phyloP scores from a whole-genome alignment of 2,329 filamentous ascomycete species.

The Niveomyces coronatus region DNA sequence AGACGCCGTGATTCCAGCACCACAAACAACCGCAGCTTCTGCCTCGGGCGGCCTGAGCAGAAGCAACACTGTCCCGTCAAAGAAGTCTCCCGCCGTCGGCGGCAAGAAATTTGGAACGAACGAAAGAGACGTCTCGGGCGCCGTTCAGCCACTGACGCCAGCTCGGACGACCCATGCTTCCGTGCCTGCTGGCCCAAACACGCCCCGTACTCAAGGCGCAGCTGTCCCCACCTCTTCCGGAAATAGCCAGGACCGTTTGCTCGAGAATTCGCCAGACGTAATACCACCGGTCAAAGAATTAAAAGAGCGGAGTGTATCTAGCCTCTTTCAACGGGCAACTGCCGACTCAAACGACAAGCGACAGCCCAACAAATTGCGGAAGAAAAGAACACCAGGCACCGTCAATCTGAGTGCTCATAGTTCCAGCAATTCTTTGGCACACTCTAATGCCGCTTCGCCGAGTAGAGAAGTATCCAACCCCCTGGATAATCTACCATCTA shows the following conservation, averaged over 20 bases:
- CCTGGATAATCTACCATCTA: conserved; percentile 25
- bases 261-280: conserved; percentile 30
- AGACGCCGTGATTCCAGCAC: conserved; percentile 59
- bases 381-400: conserved; percentile 69
- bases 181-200: conserved; percentile 4
- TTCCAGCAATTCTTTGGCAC: conserved; percentile 64
- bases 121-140: conserved; percentile 23
- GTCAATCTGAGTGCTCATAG: conserved; percentile 82
- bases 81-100: conserved; percentile 65
- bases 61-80: conserved; percentile 91
- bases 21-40: conserved; percentile 43
- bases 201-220: not conserved
- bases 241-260: conserved; percentile 39
- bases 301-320: conserved; percentile 58
- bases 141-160: conserved; percentile 29
- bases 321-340: conserved; percentile 61
- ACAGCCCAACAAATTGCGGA: conserved; percentile 83
- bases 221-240: conserved; percentile 17
- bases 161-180: conserved; percentile 15
- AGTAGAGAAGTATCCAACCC: conserved; percentile 35
- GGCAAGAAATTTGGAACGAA: conserved; percentile 52
- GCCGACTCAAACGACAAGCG: conserved; percentile 50
- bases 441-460: conserved; percentile 36
- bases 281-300: conserved; percentile 38
- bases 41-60: conserved; percentile 46